phyloP scores from a whole-genome alignment of 2,329 filamentous ascomycete species.

The Neospermospora avenae region DNA sequence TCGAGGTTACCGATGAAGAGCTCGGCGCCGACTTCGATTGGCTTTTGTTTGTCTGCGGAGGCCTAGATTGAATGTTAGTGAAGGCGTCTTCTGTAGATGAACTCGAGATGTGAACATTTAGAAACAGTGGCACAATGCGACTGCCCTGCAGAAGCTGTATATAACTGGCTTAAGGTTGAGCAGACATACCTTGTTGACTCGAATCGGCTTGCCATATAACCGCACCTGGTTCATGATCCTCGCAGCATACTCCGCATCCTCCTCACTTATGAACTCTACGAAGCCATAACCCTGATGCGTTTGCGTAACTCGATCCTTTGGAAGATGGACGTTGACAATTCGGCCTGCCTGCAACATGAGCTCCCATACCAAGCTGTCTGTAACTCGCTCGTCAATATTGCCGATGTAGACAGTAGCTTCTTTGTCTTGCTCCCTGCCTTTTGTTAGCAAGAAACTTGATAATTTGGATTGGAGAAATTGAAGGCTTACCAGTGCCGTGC shows the following conservation, averaged over 20 bases:
- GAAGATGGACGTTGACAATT: conserved; percentile 96
- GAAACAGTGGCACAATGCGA: no score
- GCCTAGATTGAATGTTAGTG: conserved; percentile 40
- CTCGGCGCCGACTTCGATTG: conserved; percentile 91
- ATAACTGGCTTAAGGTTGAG: neutral
- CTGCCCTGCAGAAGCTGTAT: no score
- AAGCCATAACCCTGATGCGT: conserved; percentile 98
- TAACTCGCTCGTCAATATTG: conserved; percentile 95
- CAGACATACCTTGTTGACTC: conserved; percentile 80
- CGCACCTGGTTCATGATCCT: conserved; percentile 96
- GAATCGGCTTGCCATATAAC: conserved; percentile 88
- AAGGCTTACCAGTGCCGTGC: conserved; percentile 65
- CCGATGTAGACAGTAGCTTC: conserved; percentile 97
- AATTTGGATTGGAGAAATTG: neutral
- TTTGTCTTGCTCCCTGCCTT: conserved; percentile 89
- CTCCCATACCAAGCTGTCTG: conserved; percentile 89
- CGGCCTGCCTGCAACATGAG: conserved; percentile 97
- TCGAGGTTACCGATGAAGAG: conserved; percentile 96
- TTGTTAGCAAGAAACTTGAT: neutral
- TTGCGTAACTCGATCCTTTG: conserved; percentile 96
- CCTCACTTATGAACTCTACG: conserved; percentile 94
- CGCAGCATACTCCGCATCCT: conserved; percentile 94
- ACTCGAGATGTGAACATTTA: no score
- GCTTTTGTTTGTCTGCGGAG: conserved; percentile 89
- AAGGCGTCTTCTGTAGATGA: no score